Base-by-base conservation (phyloP, 2,329 filamentous ascomycete genomes). In the Fusarium scirpi region DNA sequence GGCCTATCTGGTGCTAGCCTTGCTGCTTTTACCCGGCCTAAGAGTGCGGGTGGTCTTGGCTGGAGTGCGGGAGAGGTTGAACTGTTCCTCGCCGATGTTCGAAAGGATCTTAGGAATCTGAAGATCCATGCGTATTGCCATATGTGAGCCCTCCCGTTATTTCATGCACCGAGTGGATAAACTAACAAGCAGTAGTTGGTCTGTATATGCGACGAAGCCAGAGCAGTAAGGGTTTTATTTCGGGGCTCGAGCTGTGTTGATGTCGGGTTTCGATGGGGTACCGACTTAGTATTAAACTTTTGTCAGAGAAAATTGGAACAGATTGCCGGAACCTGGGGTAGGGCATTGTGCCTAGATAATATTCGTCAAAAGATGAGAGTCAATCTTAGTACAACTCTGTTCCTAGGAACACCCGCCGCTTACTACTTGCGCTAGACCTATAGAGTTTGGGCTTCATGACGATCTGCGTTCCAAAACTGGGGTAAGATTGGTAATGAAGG, bases 151-250 rank as follows among this genome's bases (percentile, higher is more conserved):
- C 15, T 5, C 1, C 1, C 6, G 1, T 5, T 3, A 1, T 0
- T 3, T 0, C 2, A 16, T 7, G 20, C 8, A 20, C 4, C 0
- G 24, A 13, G 7, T 3, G 11, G 1, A 8, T 0, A 0, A 8
- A 6, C 3, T 59, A 2, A 59, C 18, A 0, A 11, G 6, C 2
- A 12, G 15, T 3, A 60, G 57, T 3, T 60, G 57, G 57, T 60
- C 57, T 2, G 25, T 60, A 0, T 60, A 58, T n/a, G 57, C 57
- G 1, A 46, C 52, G 1, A 60, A 41, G 4, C 30, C 51, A 0
- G 7, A 53, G 2, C 4, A 44, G 5, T 44, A 44, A 44, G 9
- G 15, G 25, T 25, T 24, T 13, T 43, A 24, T 2, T 9, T 10
- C 5, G 6, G 5, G 7, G 2, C 20, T 15, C 5, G 10, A 16